Conservation (phyloP, 768 basidiomycete genomes). For the Phlegmacium glaucopus region DNA sequence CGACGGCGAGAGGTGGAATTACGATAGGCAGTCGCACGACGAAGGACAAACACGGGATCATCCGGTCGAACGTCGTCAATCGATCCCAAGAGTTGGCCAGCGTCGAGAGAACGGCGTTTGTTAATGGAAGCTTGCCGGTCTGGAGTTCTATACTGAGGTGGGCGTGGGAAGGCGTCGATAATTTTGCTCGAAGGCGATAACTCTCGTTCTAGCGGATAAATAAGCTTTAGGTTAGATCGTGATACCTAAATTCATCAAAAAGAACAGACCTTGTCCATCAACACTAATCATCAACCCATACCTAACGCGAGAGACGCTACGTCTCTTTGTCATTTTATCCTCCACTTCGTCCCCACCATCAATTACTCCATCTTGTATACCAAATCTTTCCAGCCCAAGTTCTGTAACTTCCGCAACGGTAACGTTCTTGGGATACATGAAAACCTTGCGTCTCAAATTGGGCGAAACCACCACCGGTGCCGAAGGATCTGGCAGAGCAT, state of each 20-base stretch:
- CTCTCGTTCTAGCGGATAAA: slow-evolving; percentile 56
- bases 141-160: slow-evolving; percentile 65
- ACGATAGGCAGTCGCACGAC: slow-evolving; percentile 76
- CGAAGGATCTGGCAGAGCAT: slow-evolving; percentile 57
- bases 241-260: slow-evolving; percentile 2
- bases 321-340: slow-evolving; percentile 81
- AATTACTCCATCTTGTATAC: slow-evolving; percentile 95
- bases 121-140: slow-evolving; percentile 57
- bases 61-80: slow-evolving; percentile 72
- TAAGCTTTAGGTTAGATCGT: slow-evolving; percentile 5
- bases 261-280: slow-evolving; percentile 59
- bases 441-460: slow-evolving; percentile 71
- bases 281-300: slow-evolving; percentile 72
- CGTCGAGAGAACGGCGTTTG: slow-evolving; percentile 88
- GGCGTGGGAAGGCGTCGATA: slow-evolving; percentile 75
- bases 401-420: slow-evolving; percentile 98
- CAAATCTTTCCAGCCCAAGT: slow-evolving; percentile 86
- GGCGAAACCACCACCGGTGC: slow-evolving; percentile 52
- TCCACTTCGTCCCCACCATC: slow-evolving; percentile 98
- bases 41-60: slow-evolving; percentile 89
- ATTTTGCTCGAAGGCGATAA: slow-evolving; percentile 79
- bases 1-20: slow-evolving; percentile 67
- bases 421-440: slow-evolving; percentile 90
- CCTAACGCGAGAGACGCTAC: slow-evolving; percentile 73
- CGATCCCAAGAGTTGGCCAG: slow-evolving; percentile 64